Percentiles rank a stretch among this genome's conserved stretches.
These are phyloP conservation scores for Rhodosporidiobolus odoratus DNA, from an alignment of 768 basidiomycete species.

Conservation along the genomic window DNA sequence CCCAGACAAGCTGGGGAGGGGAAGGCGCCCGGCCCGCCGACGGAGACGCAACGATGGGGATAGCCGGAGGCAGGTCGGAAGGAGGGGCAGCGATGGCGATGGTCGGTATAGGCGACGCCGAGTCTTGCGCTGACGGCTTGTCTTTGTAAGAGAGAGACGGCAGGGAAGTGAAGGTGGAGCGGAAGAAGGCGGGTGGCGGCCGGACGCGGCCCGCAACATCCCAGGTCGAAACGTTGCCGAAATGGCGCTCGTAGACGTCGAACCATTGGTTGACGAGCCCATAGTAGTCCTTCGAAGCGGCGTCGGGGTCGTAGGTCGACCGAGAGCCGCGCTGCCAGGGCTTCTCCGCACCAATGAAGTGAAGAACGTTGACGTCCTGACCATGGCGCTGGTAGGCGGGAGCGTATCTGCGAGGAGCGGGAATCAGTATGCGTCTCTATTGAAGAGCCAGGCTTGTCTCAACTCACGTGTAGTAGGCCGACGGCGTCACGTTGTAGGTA, in stretches of 20 bases:
- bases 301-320: constrained; percentile 29
- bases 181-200: constrained; percentile 45
- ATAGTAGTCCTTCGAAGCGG: constrained; percentile 60
- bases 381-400: constrained; percentile 94
- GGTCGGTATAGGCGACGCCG: constrained; percentile 8
- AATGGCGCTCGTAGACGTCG: constrained; percentile 79
- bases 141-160: constrained; percentile 50
- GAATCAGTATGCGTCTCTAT: constrained; percentile 6
- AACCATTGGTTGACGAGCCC: constrained; percentile 87
- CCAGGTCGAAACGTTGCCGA: constrained; percentile 57
- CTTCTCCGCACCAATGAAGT: constrained; percentile 94
- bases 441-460: too few relatives aligned
- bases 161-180: constrained; percentile 42
- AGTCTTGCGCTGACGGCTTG: neutral
- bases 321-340: constrained; percentile 62
- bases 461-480: constrained; percentile 86
- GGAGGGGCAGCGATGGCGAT: constrained; percentile 17
- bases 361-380: constrained; percentile 73
- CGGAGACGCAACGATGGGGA: constrained; percentile 19
- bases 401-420: constrained; percentile 62
- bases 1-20: constrained; percentile 54
- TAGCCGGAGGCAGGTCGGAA: constrained; percentile 7
- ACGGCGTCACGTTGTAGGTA: constrained; percentile 96
- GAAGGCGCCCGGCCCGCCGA: constrained; percentile 31
- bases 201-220: constrained; percentile 35